Evolutionary conservation across 2,329 filamentous ascomycete species (phyloP), one percentile per base, ranked within the genome.

Genomic region (Fusarium gaditjirri): DNA sequence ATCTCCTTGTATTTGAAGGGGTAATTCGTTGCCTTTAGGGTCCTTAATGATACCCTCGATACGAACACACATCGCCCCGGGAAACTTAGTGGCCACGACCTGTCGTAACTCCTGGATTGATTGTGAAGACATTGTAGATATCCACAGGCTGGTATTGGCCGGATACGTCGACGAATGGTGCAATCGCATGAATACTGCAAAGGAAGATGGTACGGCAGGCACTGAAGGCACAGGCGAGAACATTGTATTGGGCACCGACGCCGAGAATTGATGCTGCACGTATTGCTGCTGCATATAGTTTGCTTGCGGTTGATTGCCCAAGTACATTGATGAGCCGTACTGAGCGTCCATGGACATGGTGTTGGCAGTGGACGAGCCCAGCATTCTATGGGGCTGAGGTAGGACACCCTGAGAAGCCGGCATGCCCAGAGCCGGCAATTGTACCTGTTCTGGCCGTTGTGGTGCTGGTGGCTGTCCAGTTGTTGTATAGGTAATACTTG

Each of bases 141-240:
- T 87, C 92, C 92, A 95, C 42, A 92, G 83, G 74, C 84, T 86
- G 73, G 78, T 80, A 65, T 77, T 85, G 66, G 83, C 78, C 10
- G 85, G 82, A 38, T 91, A 83, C 17, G 84, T 86, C 7, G 91
- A 93, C n/a, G 86, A 84, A 1, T 89, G 87, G 72, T 92, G 88
- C 9, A 93, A 85, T n/a, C 91, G 89, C 72, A 95, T 87, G 81
- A 90, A 94, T 17, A 93, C 86, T 5, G 90, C 86, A 44, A 90
- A 86, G 1, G 77, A 72, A 16, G 75, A 56, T 16, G 77, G 58
- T 17, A 76, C 49, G 4, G 77, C 60, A 12, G 67, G 62, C 12
- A 76, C 50, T 5, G 77, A 62, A 11, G 68, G 62, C 11, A 73
- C 64, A 47, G 71, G 68, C 41, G 75, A 77, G 61, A 75, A 79